Base-by-base conservation (phyloP, 2,329 filamentous ascomycete species). In the Botrytis tulipae region DNA sequence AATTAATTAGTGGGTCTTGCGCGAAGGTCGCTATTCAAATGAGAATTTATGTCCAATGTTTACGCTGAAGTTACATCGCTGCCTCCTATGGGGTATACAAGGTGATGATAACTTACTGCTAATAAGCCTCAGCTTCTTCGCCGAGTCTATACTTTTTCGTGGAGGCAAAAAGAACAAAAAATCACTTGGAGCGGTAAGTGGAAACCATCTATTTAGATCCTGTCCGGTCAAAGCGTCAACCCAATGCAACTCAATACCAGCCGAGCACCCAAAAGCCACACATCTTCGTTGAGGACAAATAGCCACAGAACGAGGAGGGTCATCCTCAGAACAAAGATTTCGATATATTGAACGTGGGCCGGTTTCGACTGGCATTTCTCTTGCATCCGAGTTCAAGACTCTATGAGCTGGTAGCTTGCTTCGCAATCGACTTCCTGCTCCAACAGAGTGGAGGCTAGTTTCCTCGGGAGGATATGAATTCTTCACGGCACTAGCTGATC, bases 221-320 rank as follows among this genome's bases (percentile, higher is more conserved):
- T 86, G 84, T 20, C 83, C 81, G 6, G 84, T 85, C 70, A 84
- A 76, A 73, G 82, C 83, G 79, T 86, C 84, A 70, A 85, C 81
- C 79, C 88, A 92, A 78, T 91, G 89, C 57, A 92, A 82, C 78
- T 92, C 90, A 70, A 92, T 87, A 1, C 89, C 88, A 12, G 86
- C 84, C 20, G 86, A 85, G 75, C 88, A 91, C 22, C 90, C 90
- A 82, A 91, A 92, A 14, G 89, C 90, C 48, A 91, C 87, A 76
- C 89, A 91, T 69, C 86, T 85, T 63, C 88, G 85, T 73, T 90
- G 87, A n/a, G 90, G 90, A 76, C 88, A 91, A 48, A 92, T 87
- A 0, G 90, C 87, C 16, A 92, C 86, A 57, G 88, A 90, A n/a
- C 87, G 86, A 20, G 90, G 90, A 25, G 87, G 87, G 75, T 91